Evolutionary conservation across 768 basidiomycete species (phyloP).

Genomic region (Wakefieldia striispora): DNA sequence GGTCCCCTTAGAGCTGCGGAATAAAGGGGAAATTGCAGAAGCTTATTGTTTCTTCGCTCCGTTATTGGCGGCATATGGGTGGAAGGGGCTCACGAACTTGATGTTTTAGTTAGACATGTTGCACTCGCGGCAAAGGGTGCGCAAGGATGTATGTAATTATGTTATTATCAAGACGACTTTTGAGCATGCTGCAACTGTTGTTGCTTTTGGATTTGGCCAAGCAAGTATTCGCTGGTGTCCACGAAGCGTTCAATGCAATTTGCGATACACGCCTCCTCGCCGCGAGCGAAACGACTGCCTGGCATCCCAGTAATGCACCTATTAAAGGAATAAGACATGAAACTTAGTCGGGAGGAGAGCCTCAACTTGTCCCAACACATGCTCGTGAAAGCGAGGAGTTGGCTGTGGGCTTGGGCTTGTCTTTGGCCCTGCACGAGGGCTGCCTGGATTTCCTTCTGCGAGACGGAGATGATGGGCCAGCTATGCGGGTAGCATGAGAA

Average conservation of each 20-base stretch:
- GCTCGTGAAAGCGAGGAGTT: conserved; percentile 75
- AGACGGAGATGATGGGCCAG: not conserved
- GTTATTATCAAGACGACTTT: conserved; percentile 8
- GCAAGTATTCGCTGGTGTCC: conserved; percentile 81
- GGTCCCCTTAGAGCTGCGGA: conserved; percentile 60
- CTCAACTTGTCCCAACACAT: conserved; percentile 91
- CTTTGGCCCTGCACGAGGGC: conserved; percentile 82
- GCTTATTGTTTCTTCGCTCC: conserved; percentile 76
- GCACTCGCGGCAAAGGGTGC: conserved; percentile 9
- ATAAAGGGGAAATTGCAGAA: conserved; percentile 53
- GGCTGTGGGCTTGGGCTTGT: conserved; percentile 73
- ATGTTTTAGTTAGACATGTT: conserved; percentile 16
- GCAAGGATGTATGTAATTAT: not conserved
- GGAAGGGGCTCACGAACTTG: conserved; percentile 36
- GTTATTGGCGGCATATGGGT: conserved; percentile 47
- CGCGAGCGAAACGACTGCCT: conserved; percentile 71
- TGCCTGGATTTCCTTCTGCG: conserved; percentile 75
- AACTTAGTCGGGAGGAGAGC: conserved; percentile 19
- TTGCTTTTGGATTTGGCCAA: conserved; percentile 55
- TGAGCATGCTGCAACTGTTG: conserved; percentile 47
- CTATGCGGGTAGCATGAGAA: not conserved
- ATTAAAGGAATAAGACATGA: conserved; percentile 12
- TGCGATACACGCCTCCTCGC: conserved; percentile 77
- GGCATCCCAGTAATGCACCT: conserved; percentile 84
- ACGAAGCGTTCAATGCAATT: conserved; percentile 94